phyloP scores from a whole-genome alignment of 2,329 filamentous ascomycete species.

The Fusarium sp. region DNA sequence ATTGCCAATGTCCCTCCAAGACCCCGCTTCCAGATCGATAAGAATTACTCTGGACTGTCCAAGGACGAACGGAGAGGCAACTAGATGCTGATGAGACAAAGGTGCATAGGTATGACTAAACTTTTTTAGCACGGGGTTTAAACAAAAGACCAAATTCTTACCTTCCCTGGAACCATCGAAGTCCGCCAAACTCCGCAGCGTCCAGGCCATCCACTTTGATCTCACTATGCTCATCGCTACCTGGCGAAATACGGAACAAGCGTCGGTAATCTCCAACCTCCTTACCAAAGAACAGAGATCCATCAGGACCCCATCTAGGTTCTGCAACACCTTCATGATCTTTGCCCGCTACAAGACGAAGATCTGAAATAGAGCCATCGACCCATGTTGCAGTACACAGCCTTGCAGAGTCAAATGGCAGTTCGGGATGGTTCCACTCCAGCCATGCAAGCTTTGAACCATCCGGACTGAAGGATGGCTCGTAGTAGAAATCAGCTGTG shows the following conservation, averaged over 20 bases:
- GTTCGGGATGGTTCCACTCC: conserved; percentile 65
- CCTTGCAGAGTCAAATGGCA: conserved; percentile 62
- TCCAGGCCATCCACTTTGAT: conserved; percentile 54
- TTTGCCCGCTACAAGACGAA: conserved; percentile 55
- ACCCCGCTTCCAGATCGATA: conserved; percentile 51
- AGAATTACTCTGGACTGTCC: conserved; percentile 51
- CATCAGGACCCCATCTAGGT: conserved; percentile 62
- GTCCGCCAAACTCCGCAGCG: conserved; percentile 54
- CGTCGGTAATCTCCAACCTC: conserved; percentile 61
- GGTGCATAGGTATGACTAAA: conserved; percentile 54
- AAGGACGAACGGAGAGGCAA: conserved; percentile 49
- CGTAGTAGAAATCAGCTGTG: conserved; percentile 64
- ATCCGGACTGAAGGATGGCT: conserved; percentile 60
- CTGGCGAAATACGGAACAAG: conserved; percentile 54
- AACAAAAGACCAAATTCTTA: conserved; percentile 14
- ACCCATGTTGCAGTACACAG: conserved; percentile 58
- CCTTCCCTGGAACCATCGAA: conserved; percentile 48
- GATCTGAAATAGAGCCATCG: conserved; percentile 45
- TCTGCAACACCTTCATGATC: conserved; percentile 58
- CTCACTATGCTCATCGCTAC: conserved; percentile 40
- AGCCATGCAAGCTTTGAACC: conserved; percentile 62
- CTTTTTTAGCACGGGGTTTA: background rate
- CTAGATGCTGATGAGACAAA: conserved; percentile 49
- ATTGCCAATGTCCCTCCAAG: conserved; percentile 48
- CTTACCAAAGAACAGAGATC: conserved; percentile 59